phyloP scores from a whole-genome alignment of 768 basidiomycete genomes.

The Solioccasus polychromus region DNA sequence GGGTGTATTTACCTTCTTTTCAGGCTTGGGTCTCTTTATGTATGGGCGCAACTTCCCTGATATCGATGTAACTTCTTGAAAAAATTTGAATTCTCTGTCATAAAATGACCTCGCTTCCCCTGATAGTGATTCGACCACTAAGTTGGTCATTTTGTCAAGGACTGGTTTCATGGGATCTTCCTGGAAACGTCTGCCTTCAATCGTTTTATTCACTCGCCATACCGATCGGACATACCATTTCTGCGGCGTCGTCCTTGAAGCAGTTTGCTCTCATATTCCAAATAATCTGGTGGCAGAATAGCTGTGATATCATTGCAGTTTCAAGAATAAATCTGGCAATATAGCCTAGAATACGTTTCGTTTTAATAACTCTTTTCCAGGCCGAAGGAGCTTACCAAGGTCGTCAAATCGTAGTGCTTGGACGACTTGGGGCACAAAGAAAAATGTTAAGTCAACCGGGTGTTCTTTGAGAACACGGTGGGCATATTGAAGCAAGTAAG shows the following conservation, averaged over 20 bases:
- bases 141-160: slow-evolving; percentile 82
- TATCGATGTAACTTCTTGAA: slow-evolving; percentile 95
- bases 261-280: slow-evolving; percentile 99
- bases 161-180: slow-evolving; percentile 94
- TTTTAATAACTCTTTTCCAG: background rate
- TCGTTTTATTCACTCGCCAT: background rate
- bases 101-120: slow-evolving; percentile 89
- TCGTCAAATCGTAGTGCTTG: slow-evolving; percentile 92
- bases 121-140: slow-evolving; percentile 81
- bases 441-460: slow-evolving; percentile 93
- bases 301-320: slow-evolving; percentile 93
- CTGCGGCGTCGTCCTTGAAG: slow-evolving; percentile 86
- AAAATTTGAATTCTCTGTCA: slow-evolving; percentile 93
- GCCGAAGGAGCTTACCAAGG: slow-evolving; percentile 52
- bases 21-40: slow-evolving; percentile 91
- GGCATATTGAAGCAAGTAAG: slow-evolving; percentile 90
- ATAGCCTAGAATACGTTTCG: slow-evolving; percentile 57
- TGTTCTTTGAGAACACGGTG: slow-evolving; percentile 94
- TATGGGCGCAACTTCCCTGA: slow-evolving; percentile 96
- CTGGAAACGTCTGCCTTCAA: slow-evolving; percentile 37
- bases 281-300: slow-evolving; percentile 99
- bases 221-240: slow-evolving; percentile 52
- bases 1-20: slow-evolving; percentile 82
- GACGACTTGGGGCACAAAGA: slow-evolving; percentile 98
- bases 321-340: slow-evolving; percentile 95